phyloP scores from a whole-genome alignment of 495 filamentous ascomycete genomes.

The Barbatosphaeria neglecta region DNA sequence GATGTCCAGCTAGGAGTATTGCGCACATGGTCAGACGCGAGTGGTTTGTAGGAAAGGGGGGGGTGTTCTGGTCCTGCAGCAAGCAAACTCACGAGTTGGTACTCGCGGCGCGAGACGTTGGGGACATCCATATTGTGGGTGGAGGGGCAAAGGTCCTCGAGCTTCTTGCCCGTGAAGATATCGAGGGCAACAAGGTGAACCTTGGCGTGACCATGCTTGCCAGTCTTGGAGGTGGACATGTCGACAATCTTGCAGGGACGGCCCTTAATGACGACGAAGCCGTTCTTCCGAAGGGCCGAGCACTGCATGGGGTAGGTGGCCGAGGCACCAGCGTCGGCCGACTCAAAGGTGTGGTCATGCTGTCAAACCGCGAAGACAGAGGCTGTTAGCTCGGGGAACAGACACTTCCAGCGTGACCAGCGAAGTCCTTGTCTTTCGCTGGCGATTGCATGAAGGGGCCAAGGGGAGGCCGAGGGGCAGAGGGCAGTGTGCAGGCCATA shows the following conservation, averaged over 20 bases:
- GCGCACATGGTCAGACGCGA: constrained; percentile 2
- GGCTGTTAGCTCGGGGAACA: constrained; percentile 3
- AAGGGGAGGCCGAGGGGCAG: too few species aligned
- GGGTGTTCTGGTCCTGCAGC: neutral
- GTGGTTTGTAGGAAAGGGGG: neutral
- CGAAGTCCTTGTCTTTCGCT: too few species aligned
- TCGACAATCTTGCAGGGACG: constrained; percentile 99
- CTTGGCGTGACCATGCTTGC: constrained; percentile 99
- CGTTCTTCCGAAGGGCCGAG: constrained; percentile 98
- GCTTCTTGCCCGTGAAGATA: constrained; percentile 99
- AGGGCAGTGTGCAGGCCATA: too few species aligned
- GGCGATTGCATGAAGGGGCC: too few species aligned
- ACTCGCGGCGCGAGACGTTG: constrained; percentile 78
- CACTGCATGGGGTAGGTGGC: constrained; percentile 95
- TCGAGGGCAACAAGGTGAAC: constrained; percentile 94
- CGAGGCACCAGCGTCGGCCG: constrained; percentile 88
- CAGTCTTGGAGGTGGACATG: constrained; percentile 99
- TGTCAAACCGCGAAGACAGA: constrained; percentile 19
- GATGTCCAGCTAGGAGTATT: constrained; percentile 57
- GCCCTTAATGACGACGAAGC: constrained; percentile 91
- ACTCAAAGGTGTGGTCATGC: constrained; percentile 88
- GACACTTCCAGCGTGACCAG: too few species aligned
- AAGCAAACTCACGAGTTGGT: constrained; percentile 64
- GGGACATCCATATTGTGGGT: constrained; percentile 99
- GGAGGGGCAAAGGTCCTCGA: constrained; percentile 97